These are phyloP conservation scores for Ambrosia artemisiifolia DNA, from an alignment of 129 eudicot species.

Conservation along the genomic window DNA sequence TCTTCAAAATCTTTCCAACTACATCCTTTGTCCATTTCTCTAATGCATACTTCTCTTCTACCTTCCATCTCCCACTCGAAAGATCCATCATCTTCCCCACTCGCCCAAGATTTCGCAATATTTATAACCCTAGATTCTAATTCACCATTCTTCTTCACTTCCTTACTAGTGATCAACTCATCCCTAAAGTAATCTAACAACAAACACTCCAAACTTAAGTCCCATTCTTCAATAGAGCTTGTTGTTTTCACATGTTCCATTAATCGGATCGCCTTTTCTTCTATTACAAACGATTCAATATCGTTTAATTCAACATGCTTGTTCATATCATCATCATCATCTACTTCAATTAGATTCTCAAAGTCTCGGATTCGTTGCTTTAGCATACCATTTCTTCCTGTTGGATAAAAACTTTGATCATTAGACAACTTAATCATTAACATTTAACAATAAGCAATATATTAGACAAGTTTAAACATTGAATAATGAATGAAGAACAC, in stretches of 20 bases:
- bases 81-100: slow-evolving; percentile 32
- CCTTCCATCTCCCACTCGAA: slow-evolving; percentile 44
- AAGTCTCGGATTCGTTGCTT: slow-evolving; percentile 36
- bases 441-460: background rate
- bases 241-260: slow-evolving; percentile 27
- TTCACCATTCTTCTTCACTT: background rate
- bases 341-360: slow-evolving; percentile 23
- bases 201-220: slow-evolving; percentile 18
- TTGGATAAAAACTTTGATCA: background rate
- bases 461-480: background rate
- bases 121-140: slow-evolving; percentile 32
- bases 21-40: slow-evolving; percentile 53
- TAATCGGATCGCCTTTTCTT: slow-evolving; percentile 44
- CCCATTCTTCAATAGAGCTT: background rate
- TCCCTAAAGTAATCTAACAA: slow-evolving; percentile 52
- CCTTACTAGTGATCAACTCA: slow-evolving; percentile 28
- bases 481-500: slow-evolving; percentile 24
- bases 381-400: slow-evolving; percentile 44
- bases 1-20: slow-evolving; percentile 49
- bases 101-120: slow-evolving; percentile 51
- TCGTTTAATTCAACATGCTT: background rate
- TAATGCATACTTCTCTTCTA: slow-evolving; percentile 35
- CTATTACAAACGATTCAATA: slow-evolving; percentile 24
- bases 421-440: background rate
- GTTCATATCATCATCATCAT: slow-evolving; percentile 13